Evolutionary conservation across 208 protist species (phyloP).

Genomic region (Plasmodiophora brassicae): DNA sequence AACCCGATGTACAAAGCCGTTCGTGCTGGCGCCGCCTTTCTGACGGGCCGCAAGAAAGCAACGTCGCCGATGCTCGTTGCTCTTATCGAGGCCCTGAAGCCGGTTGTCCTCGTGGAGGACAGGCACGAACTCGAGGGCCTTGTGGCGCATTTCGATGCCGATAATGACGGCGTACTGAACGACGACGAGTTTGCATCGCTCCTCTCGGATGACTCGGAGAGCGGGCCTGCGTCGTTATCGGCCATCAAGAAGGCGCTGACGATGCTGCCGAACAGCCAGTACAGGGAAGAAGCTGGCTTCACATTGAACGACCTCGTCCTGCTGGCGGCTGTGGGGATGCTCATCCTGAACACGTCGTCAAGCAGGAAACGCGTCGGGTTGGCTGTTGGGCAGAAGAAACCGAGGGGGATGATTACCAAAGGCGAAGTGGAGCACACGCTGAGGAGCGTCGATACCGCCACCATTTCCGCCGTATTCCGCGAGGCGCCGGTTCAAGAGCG

Average conservation of each 20-base stretch:
- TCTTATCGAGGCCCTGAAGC: background rate
- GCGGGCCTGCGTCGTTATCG: background rate
- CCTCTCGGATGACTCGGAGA: no score
- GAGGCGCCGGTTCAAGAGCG: background rate
- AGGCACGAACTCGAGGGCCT: background rate
- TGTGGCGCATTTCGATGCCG: background rate
- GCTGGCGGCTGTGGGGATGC: background rate
- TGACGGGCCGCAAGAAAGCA: background rate
- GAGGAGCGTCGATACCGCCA: background rate
- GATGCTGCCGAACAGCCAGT: background rate
- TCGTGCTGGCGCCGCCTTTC: background rate
- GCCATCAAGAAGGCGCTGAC: background rate
- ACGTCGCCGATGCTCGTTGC: background rate
- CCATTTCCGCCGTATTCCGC: background rate
- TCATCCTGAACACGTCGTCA: background rate
- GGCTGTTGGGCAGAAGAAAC: background rate
- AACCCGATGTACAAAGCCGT: slow-evolving; percentile 19
- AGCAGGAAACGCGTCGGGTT: background rate
- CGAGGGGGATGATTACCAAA: background rate
- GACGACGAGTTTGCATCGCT: background rate
- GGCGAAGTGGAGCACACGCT: background rate
- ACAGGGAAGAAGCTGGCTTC: background rate
- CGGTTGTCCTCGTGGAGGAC: background rate
- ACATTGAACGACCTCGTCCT: background rate
- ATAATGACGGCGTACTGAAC: background rate